Percentiles rank a stretch among this genome's conserved stretches.
Conservation (phyloP, 441 rosid genomes). For the Adansonia gregorii region DNA sequence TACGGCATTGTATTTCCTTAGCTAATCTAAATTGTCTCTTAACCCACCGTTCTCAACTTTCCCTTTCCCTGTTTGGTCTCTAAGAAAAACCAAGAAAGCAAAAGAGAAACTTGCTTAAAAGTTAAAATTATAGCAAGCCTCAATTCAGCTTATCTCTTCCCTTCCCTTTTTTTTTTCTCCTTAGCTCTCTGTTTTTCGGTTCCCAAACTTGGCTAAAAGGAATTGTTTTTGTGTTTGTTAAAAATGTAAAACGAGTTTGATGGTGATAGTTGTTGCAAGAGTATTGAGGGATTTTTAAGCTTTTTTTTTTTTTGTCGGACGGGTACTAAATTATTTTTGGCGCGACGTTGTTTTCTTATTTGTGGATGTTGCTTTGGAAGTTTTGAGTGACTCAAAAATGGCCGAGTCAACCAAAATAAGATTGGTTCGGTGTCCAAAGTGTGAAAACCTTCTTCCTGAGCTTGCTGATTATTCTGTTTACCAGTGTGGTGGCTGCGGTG, state of each 20-base stretch:
- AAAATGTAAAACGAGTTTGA: neutral
- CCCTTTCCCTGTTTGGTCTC: slow-evolving; percentile 30
- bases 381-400: slow-evolving; percentile 47
- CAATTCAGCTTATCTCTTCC: neutral
- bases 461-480: too few species aligned
- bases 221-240: neutral
- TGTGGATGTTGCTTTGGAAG: neutral
- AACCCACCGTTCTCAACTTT: neutral
- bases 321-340: slow-evolving; percentile 13
- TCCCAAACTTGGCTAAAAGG: slow-evolving; percentile 7
- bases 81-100: slow-evolving; percentile 18
- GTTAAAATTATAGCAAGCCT: too few species aligned
- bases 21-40: slow-evolving; percentile 2
- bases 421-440: too few species aligned
- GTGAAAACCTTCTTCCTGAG: too few species aligned
- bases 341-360: neutral
- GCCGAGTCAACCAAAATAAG: slow-evolving; percentile 59
- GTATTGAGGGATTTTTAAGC: slow-evolving; percentile 1
- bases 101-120: neutral
- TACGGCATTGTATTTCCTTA: slow-evolving; percentile 6
- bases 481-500: slow-evolving; percentile 85
- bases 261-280: slow-evolving; percentile 26
- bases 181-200: neutral
- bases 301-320: neutral
- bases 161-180: neutral